A percentile compares a stretch with the other conserved stretches of the same genome.
Conservation (phyloP, 208 protist genomes). For the Naegleria lovaniensis region DNA sequence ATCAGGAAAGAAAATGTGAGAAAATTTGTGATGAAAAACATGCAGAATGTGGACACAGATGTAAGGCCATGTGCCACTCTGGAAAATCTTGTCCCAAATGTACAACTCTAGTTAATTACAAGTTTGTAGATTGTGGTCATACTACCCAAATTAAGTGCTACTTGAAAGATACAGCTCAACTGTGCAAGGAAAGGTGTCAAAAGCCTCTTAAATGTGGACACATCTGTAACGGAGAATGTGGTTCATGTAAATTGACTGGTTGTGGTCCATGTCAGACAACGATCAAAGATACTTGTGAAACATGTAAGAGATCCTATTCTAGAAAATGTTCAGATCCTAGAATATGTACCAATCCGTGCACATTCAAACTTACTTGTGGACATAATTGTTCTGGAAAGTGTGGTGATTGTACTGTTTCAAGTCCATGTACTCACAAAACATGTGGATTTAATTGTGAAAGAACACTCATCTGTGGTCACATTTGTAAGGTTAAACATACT, state of each 20-base stretch:
- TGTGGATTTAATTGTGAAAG: not conserved
- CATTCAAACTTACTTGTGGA: slow-evolving; percentile 18
- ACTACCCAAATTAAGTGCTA: not conserved
- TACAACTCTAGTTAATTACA: not conserved
- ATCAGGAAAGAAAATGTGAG: not conserved
- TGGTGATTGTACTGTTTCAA: not conserved
- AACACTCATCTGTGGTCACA: slow-evolving; percentile 35
- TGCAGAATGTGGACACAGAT: not conserved
- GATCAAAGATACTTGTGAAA: not conserved
- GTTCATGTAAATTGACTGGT: not conserved
- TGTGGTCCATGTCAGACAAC: not conserved
- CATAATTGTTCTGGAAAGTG: slow-evolving; percentile 34
- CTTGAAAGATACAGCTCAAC: not conserved
- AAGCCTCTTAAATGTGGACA: not conserved
- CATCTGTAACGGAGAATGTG: not conserved
- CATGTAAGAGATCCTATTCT: not conserved
- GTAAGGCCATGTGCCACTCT: not conserved
- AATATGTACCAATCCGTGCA: slow-evolving; percentile 19
- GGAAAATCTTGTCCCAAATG: not conserved
- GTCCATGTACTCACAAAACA: not conserved
- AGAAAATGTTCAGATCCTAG: not conserved
- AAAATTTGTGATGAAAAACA: not conserved
- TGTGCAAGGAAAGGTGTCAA: not conserved
- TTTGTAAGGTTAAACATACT: not conserved
- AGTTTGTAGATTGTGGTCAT: not conserved